These are phyloP conservation scores for Xylaria flabelliformis DNA, from an alignment of 495 filamentous ascomycete genomes.

Conservation along the genomic window DNA sequence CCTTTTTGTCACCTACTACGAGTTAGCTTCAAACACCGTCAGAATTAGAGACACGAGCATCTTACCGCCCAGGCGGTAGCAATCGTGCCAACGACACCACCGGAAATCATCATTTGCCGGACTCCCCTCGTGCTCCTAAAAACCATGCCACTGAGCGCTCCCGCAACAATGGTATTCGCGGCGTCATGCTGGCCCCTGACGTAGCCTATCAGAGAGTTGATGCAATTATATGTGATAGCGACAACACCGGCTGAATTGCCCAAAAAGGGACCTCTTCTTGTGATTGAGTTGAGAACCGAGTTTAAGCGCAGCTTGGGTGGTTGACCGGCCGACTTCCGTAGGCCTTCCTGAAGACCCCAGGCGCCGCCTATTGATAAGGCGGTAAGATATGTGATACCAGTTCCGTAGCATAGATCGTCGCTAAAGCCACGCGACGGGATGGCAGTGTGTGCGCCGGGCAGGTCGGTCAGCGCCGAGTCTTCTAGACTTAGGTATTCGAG, in stretches of 20 bases:
- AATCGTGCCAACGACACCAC: slow-evolving; percentile 80
- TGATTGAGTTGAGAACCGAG: slow-evolving; percentile 90
- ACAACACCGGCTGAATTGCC: slow-evolving; percentile 95
- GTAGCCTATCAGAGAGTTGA: slow-evolving; percentile 90
- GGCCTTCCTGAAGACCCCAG: slow-evolving; percentile 89
- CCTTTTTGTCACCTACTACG: slow-evolving; percentile 61
- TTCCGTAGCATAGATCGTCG: slow-evolving; percentile 97
- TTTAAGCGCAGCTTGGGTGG: slow-evolving; percentile 91
- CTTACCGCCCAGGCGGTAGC: slow-evolving; percentile 90
- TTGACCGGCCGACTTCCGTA: slow-evolving; percentile 73
- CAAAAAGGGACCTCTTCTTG: slow-evolving; percentile 91
- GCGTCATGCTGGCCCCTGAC: slow-evolving; percentile 89
- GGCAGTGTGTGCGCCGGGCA: slow-evolving; percentile 84
- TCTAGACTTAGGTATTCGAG: slow-evolving; percentile 94
- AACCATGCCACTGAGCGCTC: slow-evolving; percentile 84
- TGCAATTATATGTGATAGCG: slow-evolving; percentile 90
- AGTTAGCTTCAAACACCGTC: slow-evolving; percentile 27
- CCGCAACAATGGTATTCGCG: slow-evolving; percentile 84
- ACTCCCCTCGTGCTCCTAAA: slow-evolving; percentile 94
- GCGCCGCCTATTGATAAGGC: slow-evolving; percentile 85
- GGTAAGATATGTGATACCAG: slow-evolving; percentile 88
- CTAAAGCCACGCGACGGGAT: slow-evolving; percentile 96
- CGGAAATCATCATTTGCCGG: slow-evolving; percentile 91
- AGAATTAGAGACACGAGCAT: slow-evolving; percentile 30
- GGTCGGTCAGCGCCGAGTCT: slow-evolving; percentile 84